Conservation (phyloP, 2,329 filamentous ascomycete genomes). For the Cercospora berteroae region DNA sequence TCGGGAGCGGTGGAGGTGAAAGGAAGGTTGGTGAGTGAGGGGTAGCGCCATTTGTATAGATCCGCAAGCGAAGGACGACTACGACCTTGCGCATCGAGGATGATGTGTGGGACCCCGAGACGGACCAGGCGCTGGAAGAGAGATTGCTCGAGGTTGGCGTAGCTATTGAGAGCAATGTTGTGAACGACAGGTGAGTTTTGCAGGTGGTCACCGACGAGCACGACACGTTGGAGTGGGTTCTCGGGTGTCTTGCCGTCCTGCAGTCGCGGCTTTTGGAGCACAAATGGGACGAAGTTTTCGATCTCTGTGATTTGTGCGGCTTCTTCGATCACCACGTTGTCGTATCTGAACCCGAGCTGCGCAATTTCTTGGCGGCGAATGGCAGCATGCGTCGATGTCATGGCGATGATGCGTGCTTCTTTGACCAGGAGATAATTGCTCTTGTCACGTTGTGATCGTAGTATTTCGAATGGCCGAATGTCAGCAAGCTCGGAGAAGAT, state of each 20-base stretch:
- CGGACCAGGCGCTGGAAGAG: slow-evolving; percentile 89
- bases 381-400: slow-evolving; percentile 97
- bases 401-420: slow-evolving; percentile 95
- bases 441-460: slow-evolving; percentile 85
- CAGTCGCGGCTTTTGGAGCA: slow-evolving; percentile 67
- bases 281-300: slow-evolving; percentile 91
- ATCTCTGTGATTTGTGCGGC: slow-evolving; percentile 97
- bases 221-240: slow-evolving; percentile 77
- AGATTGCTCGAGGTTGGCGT: slow-evolving; percentile 93
- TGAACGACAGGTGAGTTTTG: slow-evolving; percentile 97
- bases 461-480: slow-evolving; percentile 90
- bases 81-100: slow-evolving; percentile 89
- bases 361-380: slow-evolving; percentile 91
- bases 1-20: slow-evolving; percentile 66
- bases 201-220: slow-evolving; percentile 91
- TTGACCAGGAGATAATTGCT: slow-evolving; percentile 93
- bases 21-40: slow-evolving; percentile 73
- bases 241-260: slow-evolving; percentile 49
- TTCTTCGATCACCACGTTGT: slow-evolving; percentile 98
- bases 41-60: slow-evolving; percentile 92
- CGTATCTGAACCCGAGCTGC: slow-evolving; percentile 89
- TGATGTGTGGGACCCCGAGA: slow-evolving; percentile 85
- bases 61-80: slow-evolving; percentile 82
- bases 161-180: slow-evolving; percentile 88
- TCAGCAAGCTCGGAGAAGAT: slow-evolving; percentile 92